These are phyloP conservation scores for Amanita exitialis DNA, from an alignment of 768 basidiomycete species.

Conservation along the genomic window DNA sequence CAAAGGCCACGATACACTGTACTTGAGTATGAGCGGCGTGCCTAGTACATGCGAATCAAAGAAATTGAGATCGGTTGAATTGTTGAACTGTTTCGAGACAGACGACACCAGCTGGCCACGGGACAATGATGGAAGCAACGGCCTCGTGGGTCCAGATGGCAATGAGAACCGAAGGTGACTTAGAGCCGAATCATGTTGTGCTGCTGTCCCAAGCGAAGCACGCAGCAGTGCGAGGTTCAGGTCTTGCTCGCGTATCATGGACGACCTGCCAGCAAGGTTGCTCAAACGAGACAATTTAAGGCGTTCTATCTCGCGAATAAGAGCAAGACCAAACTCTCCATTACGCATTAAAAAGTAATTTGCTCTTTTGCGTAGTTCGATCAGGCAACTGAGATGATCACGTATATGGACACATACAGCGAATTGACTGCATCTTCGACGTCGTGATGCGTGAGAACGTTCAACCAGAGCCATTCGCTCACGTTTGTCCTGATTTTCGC, in stretches of 20 bases:
- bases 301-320: slow-evolving; percentile 81
- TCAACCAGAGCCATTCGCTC: slow-evolving; percentile 92
- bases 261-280: slow-evolving; percentile 48
- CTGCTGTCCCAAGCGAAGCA: slow-evolving; percentile 80
- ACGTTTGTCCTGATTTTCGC: slow-evolving; percentile 68
- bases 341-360: slow-evolving; percentile 85
- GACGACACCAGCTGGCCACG: slow-evolving; percentile 28
- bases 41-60: slow-evolving; percentile 77
- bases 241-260: slow-evolving; percentile 87
- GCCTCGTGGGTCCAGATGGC: slow-evolving; percentile 73
- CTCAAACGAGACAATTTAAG: slow-evolving; percentile 74
- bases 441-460: slow-evolving; percentile 75
- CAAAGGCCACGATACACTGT: slow-evolving; percentile 75
- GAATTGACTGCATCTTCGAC: slow-evolving; percentile 81
- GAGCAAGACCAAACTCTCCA: slow-evolving; percentile 75
- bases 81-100: slow-evolving; percentile 18
- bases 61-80: slow-evolving; percentile 27
- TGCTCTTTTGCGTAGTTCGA: slow-evolving; percentile 38
- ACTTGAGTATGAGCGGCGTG: slow-evolving; percentile 61
- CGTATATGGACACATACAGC: slow-evolving; percentile 40
- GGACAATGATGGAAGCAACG: slow-evolving; percentile 67
- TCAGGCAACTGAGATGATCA: slow-evolving; percentile 4
- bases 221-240: slow-evolving; percentile 79
- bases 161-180: slow-evolving; percentile 65
- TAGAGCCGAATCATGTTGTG: slow-evolving; percentile 77